These are phyloP conservation scores for Toxicodendron radicans DNA, from an alignment of 345 rosid genomes.

Conservation along the genomic window DNA sequence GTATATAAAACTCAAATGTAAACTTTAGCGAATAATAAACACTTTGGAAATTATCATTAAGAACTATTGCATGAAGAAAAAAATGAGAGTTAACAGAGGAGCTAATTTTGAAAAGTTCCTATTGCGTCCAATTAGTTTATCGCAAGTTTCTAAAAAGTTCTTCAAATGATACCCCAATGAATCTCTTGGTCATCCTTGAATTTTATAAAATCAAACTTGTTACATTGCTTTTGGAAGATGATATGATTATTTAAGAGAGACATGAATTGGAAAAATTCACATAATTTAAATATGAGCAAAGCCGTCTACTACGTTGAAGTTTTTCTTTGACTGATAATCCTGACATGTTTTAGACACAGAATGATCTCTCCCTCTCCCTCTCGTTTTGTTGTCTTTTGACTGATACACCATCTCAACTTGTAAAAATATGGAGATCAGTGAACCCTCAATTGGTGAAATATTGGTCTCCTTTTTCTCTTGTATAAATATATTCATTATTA, in stretches of 20 bases:
- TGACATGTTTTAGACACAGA: not conserved
- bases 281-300: not conserved
- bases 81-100: not conserved
- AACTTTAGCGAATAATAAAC: not conserved
- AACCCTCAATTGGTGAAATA: not conserved
- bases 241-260: not conserved
- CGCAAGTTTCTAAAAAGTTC: not conserved
- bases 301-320: not conserved
- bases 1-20: not conserved
- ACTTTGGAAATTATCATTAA: not conserved
- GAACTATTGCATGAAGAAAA: not conserved
- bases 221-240: not conserved
- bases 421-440: not conserved
- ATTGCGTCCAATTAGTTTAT: not conserved
- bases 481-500: too few species aligned
- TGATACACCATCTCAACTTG: not conserved
- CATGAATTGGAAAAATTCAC: not conserved
- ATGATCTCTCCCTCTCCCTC: not conserved
- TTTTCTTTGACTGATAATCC: not conserved
- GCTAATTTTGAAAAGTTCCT: too few species aligned
- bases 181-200: not conserved
- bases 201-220: not conserved
- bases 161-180: not conserved
- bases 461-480: not conserved
- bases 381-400: not conserved